Evolutionary conservation across 768 basidiomycete species (phyloP).

Genomic region (Boletus edulis): DNA sequence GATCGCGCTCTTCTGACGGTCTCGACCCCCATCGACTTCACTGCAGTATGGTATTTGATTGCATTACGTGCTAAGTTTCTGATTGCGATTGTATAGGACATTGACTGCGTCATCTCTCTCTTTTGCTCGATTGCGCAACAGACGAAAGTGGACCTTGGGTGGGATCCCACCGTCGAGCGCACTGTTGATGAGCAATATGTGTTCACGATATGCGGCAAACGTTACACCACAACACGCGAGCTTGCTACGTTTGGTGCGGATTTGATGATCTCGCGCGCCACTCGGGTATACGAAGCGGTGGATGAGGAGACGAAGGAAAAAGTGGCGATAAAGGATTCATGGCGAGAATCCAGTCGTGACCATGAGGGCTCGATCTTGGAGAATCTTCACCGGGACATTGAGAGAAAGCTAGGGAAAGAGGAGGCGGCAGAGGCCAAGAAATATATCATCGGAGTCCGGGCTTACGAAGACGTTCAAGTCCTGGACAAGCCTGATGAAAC

Average conservation of each 20-base stretch:
- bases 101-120: conserved; percentile 2
- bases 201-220: not conserved
- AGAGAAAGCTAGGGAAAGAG: not conserved
- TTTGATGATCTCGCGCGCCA: not conserved
- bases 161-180: not conserved
- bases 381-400: not conserved
- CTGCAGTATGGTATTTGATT: not conserved
- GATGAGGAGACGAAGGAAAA: not conserved
- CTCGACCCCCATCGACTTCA: not conserved
- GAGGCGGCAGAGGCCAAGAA: not conserved
- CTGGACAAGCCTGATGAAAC: not conserved
- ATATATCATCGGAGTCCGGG: not conserved
- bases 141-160: not conserved
- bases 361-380: not conserved
- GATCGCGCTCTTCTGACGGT: not conserved
- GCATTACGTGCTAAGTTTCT: not conserved
- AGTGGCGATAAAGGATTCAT: conserved; percentile 1
- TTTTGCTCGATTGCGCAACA: conserved; percentile 1
- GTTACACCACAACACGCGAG: not conserved
- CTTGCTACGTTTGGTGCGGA: not conserved
- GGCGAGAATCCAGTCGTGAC: not conserved
- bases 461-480: not conserved
- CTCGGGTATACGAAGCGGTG: not conserved
- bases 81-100: not conserved
- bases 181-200: not conserved